Conservation (phyloP, 441 rosid genomes). For the Jatropha multifida region DNA sequence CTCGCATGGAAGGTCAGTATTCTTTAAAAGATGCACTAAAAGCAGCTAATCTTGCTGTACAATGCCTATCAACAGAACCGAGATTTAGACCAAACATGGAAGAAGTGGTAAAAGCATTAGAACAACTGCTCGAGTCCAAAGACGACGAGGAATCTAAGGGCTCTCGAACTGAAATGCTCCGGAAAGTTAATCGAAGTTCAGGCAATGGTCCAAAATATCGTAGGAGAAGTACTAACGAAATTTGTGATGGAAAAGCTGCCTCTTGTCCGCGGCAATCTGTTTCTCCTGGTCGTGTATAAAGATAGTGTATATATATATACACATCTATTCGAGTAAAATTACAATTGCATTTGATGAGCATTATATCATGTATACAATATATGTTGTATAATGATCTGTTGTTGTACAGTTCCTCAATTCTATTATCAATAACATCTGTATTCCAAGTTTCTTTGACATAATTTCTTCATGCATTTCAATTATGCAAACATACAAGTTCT, state of each 20-base stretch:
- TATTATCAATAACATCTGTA: not conserved
- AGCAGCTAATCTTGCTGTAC: constrained; percentile 53
- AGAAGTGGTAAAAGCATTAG: constrained; percentile 55
- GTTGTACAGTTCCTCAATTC: constrained; percentile 19
- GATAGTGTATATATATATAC: not conserved
- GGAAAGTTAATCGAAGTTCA: constrained; percentile 17
- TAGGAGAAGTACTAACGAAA: constrained; percentile 10
- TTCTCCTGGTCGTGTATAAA: constrained; percentile 31
- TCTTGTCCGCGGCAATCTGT: constrained; percentile 36
- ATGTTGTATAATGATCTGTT: not conserved
- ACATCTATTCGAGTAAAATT: not conserved
- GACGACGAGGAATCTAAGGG: constrained; percentile 19
- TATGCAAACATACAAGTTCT: not conserved
- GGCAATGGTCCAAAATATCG: constrained; percentile 21
- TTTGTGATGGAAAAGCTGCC: constrained; percentile 20
- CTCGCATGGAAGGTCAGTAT: constrained; percentile 69
- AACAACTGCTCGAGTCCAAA: constrained; percentile 45
- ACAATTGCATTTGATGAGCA: constrained; percentile 1
- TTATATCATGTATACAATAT: not conserved
- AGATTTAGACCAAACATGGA: constrained; percentile 64
- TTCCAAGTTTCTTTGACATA: not conserved
- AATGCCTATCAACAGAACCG: constrained; percentile 64
- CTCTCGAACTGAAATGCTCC: constrained; percentile 15
- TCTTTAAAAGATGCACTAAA: constrained; percentile 46
- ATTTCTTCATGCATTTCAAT: no score